Evolutionary conservation across 768 basidiomycete genomes (phyloP), one percentile per base, ranked within the genome.

Genomic region (Cystobasidium onofrii): DNA sequence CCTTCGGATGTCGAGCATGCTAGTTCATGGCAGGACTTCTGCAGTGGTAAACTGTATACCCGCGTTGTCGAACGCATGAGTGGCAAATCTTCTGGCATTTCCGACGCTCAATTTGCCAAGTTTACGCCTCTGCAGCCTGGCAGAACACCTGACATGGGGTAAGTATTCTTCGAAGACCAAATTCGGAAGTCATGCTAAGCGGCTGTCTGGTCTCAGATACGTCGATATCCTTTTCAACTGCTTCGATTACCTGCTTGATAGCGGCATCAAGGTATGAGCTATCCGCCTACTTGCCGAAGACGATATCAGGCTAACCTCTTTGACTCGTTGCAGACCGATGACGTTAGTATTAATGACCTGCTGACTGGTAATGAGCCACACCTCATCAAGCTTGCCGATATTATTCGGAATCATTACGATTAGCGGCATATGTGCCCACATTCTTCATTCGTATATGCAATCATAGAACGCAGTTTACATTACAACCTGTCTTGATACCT

Each of bases 301-400:
- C 7, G 57, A 17, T 60, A 9, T 43, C 18, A 10, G 62, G 33
- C 67, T 60, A 29, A n/a, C n/a, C n/a, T 23, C 25, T 70, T 23
- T 62, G 88, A 0, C 94, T 73, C 78, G 46, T 46, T 41, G 50
- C 89, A 89, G 82, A 90, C 95, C 84, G 93, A 90, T 10, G 87
- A 88, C 75, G 89, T 97, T 36, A 92, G 90, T 77, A 94, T 96
- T 82, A 95, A 95, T 79, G 95, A 98, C 81, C 85, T 98, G 39
- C 85, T 91, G 64, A 86, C 87, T 75, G 91, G 90, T 34, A 90
- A 89, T 80, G 84, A 87, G 61, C 88, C 89, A 55, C 93, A 91
- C 83, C 86, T 95, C 74, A 77, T 88, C 2, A 89, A 92, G 80
- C 82, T 98, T 39, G 80, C 97, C 78, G 87, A 84, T 77, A 82